Conservation (phyloP, 352 stramenopile species). For the Globisporangium barbulae region DNA sequence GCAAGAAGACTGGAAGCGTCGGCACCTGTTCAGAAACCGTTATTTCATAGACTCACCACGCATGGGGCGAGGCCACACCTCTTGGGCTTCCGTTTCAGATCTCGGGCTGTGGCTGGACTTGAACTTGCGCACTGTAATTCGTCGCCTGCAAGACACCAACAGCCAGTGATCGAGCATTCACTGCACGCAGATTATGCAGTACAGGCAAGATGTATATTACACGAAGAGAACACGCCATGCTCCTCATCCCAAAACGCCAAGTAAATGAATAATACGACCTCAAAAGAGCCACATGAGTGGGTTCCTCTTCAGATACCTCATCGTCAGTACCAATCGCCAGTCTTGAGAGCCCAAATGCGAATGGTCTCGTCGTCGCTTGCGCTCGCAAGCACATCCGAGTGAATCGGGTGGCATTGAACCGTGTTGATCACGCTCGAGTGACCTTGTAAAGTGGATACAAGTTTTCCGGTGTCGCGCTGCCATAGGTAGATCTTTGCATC, state of each 20-base stretch:
- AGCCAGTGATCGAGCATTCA: neutral
- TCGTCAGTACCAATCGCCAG: neutral
- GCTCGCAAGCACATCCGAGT: conserved; percentile 50
- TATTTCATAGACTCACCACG: neutral
- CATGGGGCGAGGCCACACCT: neutral
- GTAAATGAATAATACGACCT: neutral
- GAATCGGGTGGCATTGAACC: conserved; percentile 50
- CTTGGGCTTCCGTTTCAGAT: neutral
- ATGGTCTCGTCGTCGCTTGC: conserved; percentile 78
- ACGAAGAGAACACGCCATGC: neutral
- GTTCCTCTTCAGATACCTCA: neutral
- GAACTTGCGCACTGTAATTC: neutral
- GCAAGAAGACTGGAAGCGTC: conserved; percentile 1
- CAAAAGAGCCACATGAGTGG: neutral
- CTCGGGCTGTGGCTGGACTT: neutral
- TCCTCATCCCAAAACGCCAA: neutral
- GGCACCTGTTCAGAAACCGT: conserved; percentile 1
- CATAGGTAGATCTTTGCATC: conserved; percentile 62
- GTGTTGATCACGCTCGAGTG: conserved; percentile 75
- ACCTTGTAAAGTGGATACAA: conserved; percentile 32
- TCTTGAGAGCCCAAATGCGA: conserved; percentile 35
- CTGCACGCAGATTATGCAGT: neutral
- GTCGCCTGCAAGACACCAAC: too few relatives aligned
- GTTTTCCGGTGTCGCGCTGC: conserved; percentile 48
- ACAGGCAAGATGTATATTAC: conserved; percentile 8